Base-by-base conservation (phyloP, 164 flowering plant species). In the Litsea cubeba region DNA sequence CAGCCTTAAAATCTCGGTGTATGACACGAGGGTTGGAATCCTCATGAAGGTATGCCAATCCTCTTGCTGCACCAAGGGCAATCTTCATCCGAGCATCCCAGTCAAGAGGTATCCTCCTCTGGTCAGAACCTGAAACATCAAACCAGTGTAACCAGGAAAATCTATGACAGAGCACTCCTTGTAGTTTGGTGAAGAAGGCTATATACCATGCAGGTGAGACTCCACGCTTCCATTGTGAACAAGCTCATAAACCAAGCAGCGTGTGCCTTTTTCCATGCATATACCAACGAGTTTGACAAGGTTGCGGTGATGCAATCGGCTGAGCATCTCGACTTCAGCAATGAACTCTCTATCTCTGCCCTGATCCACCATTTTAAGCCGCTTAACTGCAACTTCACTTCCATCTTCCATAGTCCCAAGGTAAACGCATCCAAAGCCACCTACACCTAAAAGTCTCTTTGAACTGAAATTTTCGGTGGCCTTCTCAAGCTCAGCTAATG, bases 11-110 rank as follows among this genome's bases (percentile, higher is more conserved):
- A 81, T 95, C 97, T 28, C 98, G 85, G 80, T 95, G 98, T 74
- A 95, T 95, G 23, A 95, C 97, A 66, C 92, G 97, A 66, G 98
- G 98, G 75, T 92, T 95, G 71, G 98, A 93, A 82, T 95, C 98
- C 82, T 95, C 98, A 72, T 95, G 98, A 74, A 95, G 98, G 81
- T 94, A 94, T 66, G 98, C 98, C 79, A 94, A 81, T 62, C 95
- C 98, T 79, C 98, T 90, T 24, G 97, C 98, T 50, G 98, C 93
- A 77, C 98, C 97, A 80, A 95, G 93, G 69, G 97, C 97, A 82
- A 95, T 91, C 82, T 95, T 95, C 83, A 95, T 71, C 76, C 98
- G 83, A 18, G 94, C 89, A 78, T 92, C 97, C 98, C 98, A 95
- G 72, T 92, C 97, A 81, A 95, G 97, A 78, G 84, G 85, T 23